phyloP scores from a whole-genome alignment of 257 asterid genomes.

The Penstemon davidsonii region DNA sequence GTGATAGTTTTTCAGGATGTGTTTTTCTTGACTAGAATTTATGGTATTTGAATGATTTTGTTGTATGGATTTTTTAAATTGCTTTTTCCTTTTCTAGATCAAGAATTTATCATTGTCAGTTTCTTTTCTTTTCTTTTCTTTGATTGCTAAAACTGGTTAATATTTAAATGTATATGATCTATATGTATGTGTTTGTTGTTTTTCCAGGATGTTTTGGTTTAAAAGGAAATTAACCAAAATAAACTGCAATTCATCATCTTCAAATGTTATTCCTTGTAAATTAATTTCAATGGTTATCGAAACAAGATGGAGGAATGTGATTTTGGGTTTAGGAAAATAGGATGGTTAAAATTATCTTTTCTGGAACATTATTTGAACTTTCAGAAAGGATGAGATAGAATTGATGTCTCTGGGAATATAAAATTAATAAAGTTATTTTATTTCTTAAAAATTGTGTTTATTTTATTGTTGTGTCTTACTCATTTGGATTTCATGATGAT shows the following conservation, averaged over 20 bases:
- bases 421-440: neutral
- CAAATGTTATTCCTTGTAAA: neutral
- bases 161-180: neutral
- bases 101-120: neutral
- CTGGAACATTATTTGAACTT: neutral
- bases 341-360: neutral
- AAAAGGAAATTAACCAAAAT: neutral
- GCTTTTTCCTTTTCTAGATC: neutral
- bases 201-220: neutral
- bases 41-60: neutral
- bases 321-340: neutral
- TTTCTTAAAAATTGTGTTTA: constrained; percentile 1
- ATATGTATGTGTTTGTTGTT: neutral
- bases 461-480: constrained; percentile 1
- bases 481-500: constrained; percentile 1
- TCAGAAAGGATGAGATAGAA: neutral
- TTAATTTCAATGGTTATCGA: neutral
- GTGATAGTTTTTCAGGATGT: neutral
- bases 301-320: neutral
- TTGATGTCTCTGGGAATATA: neutral
- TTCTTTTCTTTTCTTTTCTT: too few species aligned
- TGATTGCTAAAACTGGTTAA: neutral
- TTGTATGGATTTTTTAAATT: neutral
- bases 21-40: neutral
- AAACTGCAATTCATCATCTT: neutral